phyloP scores from a whole-genome alignment of 306 rosid genomes.

The Herpetospermum pedunculosum region DNA sequence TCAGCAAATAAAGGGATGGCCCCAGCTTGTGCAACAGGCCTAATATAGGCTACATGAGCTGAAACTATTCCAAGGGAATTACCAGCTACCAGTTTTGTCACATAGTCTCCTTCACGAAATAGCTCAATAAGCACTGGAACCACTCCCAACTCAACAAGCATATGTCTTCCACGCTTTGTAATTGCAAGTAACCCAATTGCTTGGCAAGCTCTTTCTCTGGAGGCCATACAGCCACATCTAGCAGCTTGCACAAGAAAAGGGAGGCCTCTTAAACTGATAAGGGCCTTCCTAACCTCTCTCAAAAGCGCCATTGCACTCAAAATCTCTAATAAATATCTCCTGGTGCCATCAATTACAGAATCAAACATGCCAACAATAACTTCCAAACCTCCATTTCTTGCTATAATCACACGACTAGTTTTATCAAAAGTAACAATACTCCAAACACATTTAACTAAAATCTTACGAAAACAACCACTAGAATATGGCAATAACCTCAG shows the following conservation, averaged over 20 bases:
- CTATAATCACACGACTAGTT: not conserved
- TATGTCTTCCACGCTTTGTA: not conserved
- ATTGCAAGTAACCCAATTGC: slow-evolving; percentile 4
- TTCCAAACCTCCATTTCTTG: slow-evolving; percentile 1
- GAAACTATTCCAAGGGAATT: slow-evolving; percentile 4
- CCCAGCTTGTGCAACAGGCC: slow-evolving; percentile 2
- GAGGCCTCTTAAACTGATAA: not conserved
- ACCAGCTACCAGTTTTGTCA: not conserved
- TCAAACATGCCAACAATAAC: not conserved
- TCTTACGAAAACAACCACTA: not conserved
- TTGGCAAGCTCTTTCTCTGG: slow-evolving; percentile 4
- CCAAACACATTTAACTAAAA: not conserved
- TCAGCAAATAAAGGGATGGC: not conserved
- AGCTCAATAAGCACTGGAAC: not conserved
- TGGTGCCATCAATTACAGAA: not conserved
- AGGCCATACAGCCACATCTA: not conserved
- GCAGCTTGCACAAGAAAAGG: slow-evolving; percentile 6
- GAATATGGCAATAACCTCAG: not conserved
- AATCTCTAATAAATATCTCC: not conserved
- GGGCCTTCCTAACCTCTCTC: slow-evolving; percentile 4
- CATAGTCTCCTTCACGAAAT: not conserved
- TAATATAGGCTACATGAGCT: not conserved
- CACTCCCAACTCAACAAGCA: not conserved
- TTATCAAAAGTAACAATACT: not conserved
- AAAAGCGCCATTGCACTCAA: not conserved